Evolutionary conservation across 2,329 filamentous ascomycete genomes (phyloP), one percentile per base, ranked within the genome.

Genomic region (Paraconiothyrium brasiliense): DNA sequence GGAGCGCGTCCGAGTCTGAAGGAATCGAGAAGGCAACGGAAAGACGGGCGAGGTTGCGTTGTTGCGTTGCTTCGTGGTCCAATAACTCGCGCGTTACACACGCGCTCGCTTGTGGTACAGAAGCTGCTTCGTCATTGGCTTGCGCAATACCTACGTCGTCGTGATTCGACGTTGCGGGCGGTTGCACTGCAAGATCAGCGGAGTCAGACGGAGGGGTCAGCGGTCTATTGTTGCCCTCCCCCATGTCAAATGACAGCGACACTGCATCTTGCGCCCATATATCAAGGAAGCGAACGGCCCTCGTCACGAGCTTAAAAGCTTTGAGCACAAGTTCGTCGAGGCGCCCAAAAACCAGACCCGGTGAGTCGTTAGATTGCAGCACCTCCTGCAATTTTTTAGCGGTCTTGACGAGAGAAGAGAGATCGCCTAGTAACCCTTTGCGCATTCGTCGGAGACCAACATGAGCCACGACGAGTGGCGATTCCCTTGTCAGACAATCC

Each of bases 271-370:
- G 91, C 41, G 92, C 90, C 81, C 95, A 89, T 2, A 94, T 85
- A 69, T 99, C 95, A 46, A 97, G 85, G 73, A 99, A 98, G 48
- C 90, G 87, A 30, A 97, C 93, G 14, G 92, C 93, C 71, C 94
- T 90, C 51, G 90, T 94, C n/a, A 97, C 92, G 56, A 98, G 93
- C 74, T 92, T 93, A 82, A 97, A 98, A 0, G 94, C 94, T 77
- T 94, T 95, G 57, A 97, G 82, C 27, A 98, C 91, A 87, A 98
- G 93, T 76, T 97, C 92, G 73, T 98, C 94, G 60, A 97, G 87
- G 60, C 94, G 87, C 69, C 91, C 88, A 71, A 92, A 92, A 13
- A 91, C 83, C 0, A 80, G 76, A 0, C 84, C 81, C 14, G 71
- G 67, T 35, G 70, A 60, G 13, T 70, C 65, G 30, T 71, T 70